Evolutionary conservation across 257 asterid genomes (phyloP).

Genomic region (Primulina eburnea): DNA sequence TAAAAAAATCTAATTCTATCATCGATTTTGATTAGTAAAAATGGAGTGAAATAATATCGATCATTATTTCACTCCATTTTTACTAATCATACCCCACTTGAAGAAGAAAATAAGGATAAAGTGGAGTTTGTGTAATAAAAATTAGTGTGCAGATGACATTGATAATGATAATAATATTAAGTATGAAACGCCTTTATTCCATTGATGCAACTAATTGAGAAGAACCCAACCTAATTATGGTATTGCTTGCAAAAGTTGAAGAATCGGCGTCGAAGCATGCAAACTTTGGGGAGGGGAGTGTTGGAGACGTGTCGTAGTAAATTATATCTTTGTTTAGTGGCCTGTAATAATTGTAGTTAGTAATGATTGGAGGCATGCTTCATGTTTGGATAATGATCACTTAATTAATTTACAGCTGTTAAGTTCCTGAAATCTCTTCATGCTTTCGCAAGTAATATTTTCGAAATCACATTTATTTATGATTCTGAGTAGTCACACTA

Average conservation of each 20-base stretch:
- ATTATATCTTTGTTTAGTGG: constrained; percentile 29
- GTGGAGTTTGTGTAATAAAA: too few relatives aligned
- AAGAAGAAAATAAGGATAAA: too few relatives aligned
- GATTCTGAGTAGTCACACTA: too few relatives aligned
- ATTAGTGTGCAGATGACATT: too few relatives aligned
- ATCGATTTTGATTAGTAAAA: too few relatives aligned
- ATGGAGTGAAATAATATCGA: too few relatives aligned
- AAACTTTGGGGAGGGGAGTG: neutral
- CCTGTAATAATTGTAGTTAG: constrained; percentile 28
- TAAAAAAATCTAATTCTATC: too few relatives aligned
- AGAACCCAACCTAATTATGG: neutral
- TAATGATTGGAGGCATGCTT: constrained; percentile 21
- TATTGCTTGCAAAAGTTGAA: neutral
- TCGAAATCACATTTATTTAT: too few relatives aligned
- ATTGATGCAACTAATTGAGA: too few relatives aligned
- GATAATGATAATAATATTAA: too few relatives aligned
- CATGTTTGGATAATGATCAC: constrained; percentile 28
- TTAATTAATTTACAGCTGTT: constrained; percentile 19
- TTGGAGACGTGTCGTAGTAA: constrained; percentile 14
- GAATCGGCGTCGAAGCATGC: constrained; percentile 17
- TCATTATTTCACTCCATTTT: too few relatives aligned
- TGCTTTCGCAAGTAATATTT: neutral
- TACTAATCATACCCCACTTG: too few relatives aligned
- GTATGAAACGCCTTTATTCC: neutral
- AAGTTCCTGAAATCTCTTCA: constrained; percentile 12